Evolutionary conservation across 1,284 basidiomycete species (phyloP), one percentile per base, ranked within the genome.

Genomic region (Moesziomyces sp.): DNA sequence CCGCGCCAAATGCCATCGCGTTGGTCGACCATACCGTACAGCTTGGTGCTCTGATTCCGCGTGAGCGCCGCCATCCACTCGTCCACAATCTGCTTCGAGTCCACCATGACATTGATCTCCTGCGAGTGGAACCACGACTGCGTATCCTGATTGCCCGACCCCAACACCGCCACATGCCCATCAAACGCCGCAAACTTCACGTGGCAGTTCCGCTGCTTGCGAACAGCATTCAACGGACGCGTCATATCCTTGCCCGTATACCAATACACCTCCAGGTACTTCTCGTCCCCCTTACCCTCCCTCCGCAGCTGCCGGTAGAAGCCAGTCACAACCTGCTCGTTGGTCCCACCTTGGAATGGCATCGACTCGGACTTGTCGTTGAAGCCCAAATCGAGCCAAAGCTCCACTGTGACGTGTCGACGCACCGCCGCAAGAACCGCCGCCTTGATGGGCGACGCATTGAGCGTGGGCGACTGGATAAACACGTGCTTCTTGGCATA

Each of bases 121-220:
- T 91, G 90, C 44, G 88, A 90, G 83, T 93, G 92, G 86, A 89
- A 92, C 90, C 91, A 92, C 18, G 88, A 89, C 80, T 92, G 90
- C 21, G 82, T 83, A 51, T 83, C 82, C 58, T 89, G 89, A 78
- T 90, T 91, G 9, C 90, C 89, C 59, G 88, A 90, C 5, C 91
- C 91, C 26, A 89, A 86, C 62, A 93, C 92, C 21, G 88, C 88
- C 30, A 92, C 88, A 74, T 88, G 86, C 68, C 89, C 89, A 78
- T 93, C 91, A 68, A 91, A 88, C 40, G 88, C 87, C 81, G 91
- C 91, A 80, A 92, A 88, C 83, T 93, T 92, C 81, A 76, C 73
- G 57, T 83, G 78, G 43, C 91, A 92, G 81, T 91, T 92, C 23
- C 91, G 87, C 78, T 91, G 89, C 86, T 91, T 91, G 78, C 87